Evolutionary conservation across 371 early-diverging fungal genomes (phyloP), one percentile per base, ranked within the genome.

Genomic region (Mucor piriformis): DNA sequence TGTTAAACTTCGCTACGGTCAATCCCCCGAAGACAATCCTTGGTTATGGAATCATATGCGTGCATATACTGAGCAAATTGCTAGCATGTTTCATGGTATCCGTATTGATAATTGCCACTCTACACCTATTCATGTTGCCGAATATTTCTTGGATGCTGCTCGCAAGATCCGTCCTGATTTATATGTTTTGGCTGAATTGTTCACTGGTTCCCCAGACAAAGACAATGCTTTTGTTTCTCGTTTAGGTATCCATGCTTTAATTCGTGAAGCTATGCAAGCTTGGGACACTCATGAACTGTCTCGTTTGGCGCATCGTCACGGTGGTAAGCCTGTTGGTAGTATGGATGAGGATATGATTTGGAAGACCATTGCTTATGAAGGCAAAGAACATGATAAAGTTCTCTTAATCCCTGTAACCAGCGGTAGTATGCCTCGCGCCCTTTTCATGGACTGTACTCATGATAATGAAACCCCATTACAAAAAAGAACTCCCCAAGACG

Each of bases 21-120:
- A 83, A 21, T 62, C 75, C 6, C 91, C 91, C 3, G 84, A 86
- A 27, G 95, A 96, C 63, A 94, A 89, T 35, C 95, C 96, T 23
- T 97, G 95, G 94, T 79, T 98, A 32, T 98, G 98, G 98, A 79
- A 89, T 18, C 95, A 96, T 55, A 93, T 94, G 92, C 80, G 75
- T 16, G 77, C 79, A 37, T 98, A 98, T 71, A 97, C 98, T 0
- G 76, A 88, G 48, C 84, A 82, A 43, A 90, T 95, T 73, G 98
- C 99, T 0, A 71, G 82, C 2, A 69, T 91, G 13, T 98, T 98
- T 78, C 88, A 96, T 48, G 99, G 97, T 10, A 92, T 98, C 74
- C 88, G 99, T 33, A 96, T 98, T 57, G 99, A 98, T 75, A 98
- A 98, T 66, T 97, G 98, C 70, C 99, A 98, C 66, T 95, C 95